Evolutionary conservation across 805 yeast genomes (phyloP), one percentile per base, ranked within the genome.

Genomic region (Teunomyces gatunensis): DNA sequence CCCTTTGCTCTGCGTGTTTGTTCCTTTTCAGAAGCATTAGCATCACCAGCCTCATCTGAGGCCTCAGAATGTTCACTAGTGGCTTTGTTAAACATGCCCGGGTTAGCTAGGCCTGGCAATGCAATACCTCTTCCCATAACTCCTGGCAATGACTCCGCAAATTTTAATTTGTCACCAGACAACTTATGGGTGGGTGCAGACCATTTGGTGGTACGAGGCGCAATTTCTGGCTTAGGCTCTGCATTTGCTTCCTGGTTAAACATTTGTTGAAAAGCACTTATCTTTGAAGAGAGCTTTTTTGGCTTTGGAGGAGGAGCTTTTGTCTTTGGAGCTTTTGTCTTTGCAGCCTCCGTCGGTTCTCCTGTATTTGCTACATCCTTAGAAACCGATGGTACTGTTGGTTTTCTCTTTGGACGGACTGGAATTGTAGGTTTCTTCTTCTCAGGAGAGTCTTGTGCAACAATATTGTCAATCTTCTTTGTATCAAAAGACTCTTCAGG

Each of bases 241-340:
- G 39, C 35, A 27, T n/a, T 28, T 3, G 64, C 51, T 13, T 56
- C 56, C 46, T 64, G 68, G 42, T 78, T 79, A 46, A 87, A 71
- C 85, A 85, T 81, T 57, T 85, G 86, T 59, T 87, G 95, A 62
- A 87, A 87, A 0, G 90, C 90, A 1, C 91, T 90, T 50, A 87
- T 87, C 52, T 77, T 85, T 1, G 89, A 83, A 0, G 92, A 85
- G 13, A 89, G 82, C 55, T 87, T 87, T 57, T 85, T 85, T 3
- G 92, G 92, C 20, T 83, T 83, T 27, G 82, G 84, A 5, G 89
- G 89, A 11, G 89, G 73, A 2, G 63, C 63, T 39, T 61, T 64
- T 18, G 58, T 50, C 41, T 55, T 52, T 12, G 33, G 30, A 29
- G 18, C 25, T 15, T 36, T 25, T 7, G 42, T 13, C 13, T 4